Conservation (phyloP, 768 basidiomycete genomes). For the Rhizopogon salebrosus region DNA sequence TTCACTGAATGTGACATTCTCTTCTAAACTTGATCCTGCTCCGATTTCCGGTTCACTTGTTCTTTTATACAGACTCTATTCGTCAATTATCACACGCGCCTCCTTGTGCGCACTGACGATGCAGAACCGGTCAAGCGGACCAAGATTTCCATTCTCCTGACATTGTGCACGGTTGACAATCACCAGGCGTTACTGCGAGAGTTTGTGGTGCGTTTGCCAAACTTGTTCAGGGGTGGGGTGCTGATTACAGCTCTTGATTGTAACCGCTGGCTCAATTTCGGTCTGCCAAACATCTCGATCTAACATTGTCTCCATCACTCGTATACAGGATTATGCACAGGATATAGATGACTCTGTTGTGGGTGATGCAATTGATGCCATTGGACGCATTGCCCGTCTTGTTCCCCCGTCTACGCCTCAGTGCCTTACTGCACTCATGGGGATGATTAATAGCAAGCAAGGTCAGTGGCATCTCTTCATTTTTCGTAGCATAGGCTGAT, state of each 20-base stretch:
- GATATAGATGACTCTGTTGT: constrained; percentile 71
- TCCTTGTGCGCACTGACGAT: constrained; percentile 70
- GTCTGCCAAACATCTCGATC: not conserved
- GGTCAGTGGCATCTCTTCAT: constrained; percentile 40
- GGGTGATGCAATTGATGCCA: constrained; percentile 65
- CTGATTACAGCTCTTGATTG: not conserved
- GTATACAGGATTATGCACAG: constrained; percentile 70
- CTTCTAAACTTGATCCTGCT: constrained; percentile 7
- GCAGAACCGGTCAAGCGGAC: constrained; percentile 57
- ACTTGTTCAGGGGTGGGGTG: not conserved
- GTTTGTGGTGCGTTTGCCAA: constrained; percentile 59
- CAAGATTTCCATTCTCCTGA: constrained; percentile 73
- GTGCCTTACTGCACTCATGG: constrained; percentile 72
- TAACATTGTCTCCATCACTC: not conserved
- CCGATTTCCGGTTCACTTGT: too few species aligned
- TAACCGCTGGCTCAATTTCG: not conserved
- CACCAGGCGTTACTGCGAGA: constrained; percentile 72
- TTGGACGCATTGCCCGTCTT: constrained; percentile 68
- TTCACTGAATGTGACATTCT: constrained; percentile 30
- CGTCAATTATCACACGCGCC: constrained; percentile 51
- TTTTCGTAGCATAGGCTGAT: not conserved
- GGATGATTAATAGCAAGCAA: constrained; percentile 71
- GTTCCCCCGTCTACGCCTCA: constrained; percentile 66
- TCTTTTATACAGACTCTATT: constrained; percentile 38
- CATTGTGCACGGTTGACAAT: constrained; percentile 60